These are phyloP conservation scores for Cladobotryum protrusum DNA, from an alignment of 2,329 filamentous ascomycete genomes.

Conservation along the genomic window DNA sequence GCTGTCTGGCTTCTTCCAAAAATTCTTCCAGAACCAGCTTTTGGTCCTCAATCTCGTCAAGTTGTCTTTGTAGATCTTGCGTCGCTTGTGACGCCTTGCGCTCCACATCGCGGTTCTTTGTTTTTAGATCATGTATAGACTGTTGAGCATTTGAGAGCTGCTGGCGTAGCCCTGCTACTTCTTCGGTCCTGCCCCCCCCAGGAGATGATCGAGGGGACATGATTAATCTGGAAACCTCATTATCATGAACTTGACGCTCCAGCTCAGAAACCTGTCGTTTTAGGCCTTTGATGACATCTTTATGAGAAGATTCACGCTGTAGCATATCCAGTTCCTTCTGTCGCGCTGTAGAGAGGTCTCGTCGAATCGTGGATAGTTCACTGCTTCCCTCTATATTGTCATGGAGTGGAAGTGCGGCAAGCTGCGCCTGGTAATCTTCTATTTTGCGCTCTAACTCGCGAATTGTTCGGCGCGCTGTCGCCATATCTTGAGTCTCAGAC, in stretches of 20 bases:
- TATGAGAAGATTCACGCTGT: constrained; percentile 59
- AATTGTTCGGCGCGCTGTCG: constrained; percentile 55
- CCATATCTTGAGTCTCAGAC: constrained; percentile 47
- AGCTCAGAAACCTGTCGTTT: constrained; percentile 61
- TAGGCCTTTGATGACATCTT: constrained; percentile 54
- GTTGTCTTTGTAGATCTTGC: constrained; percentile 46
- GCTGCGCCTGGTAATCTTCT: constrained; percentile 45
- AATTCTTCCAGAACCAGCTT: constrained; percentile 53
- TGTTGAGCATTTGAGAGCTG: constrained; percentile 57
- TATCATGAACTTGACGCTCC: constrained; percentile 61
- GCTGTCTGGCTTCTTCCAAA: constrained; percentile 48
- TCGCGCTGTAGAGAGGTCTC: constrained; percentile 57
- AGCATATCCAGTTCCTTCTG: constrained; percentile 59
- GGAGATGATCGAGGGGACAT: constrained; percentile 39
- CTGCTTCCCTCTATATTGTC: constrained; percentile 37
- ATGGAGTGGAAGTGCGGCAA: constrained; percentile 28
- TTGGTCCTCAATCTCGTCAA: constrained; percentile 54
- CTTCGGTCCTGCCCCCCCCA: constrained; percentile 24
- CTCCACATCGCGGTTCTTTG: constrained; percentile 46
- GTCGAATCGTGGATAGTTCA: constrained; percentile 55
- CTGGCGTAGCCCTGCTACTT: constrained; percentile 52
- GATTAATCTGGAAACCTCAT: constrained; percentile 47
- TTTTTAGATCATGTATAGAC: constrained; percentile 49
- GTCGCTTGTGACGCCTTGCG: constrained; percentile 35
- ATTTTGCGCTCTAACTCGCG: constrained; percentile 59